These are phyloP conservation scores for Lecanosticta acicola DNA, from an alignment of 2,329 filamentous ascomycete genomes.

Conservation along the genomic window DNA sequence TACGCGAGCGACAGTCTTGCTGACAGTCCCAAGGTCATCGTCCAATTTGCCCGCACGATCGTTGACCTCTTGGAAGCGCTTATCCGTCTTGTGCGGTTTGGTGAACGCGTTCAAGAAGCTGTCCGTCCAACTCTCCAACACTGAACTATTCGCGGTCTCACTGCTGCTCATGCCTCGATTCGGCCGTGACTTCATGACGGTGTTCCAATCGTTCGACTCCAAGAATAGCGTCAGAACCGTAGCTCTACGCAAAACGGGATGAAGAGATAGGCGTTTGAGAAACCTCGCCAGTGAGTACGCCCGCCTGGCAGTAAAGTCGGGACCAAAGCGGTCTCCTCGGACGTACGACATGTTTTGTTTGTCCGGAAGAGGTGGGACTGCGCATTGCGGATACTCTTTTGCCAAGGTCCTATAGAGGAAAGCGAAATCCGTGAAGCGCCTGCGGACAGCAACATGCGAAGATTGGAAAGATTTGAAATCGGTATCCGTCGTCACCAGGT, in stretches of 20 bases:
- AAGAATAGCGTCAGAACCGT: slow-evolving; percentile 82
- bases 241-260: slow-evolving; percentile 80
- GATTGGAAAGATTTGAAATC: slow-evolving; percentile 91
- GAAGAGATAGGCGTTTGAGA: slow-evolving; percentile 75
- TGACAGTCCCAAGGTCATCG: slow-evolving; percentile 85
- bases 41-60: slow-evolving; percentile 91
- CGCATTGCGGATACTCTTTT: slow-evolving; percentile 83
- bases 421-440: slow-evolving; percentile 95
- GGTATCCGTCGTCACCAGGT: slow-evolving; percentile 85
- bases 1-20: slow-evolving; percentile 91
- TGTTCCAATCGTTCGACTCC: slow-evolving; percentile 93
- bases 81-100: slow-evolving; percentile 92
- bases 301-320: slow-evolving; percentile 83
- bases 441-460: slow-evolving; percentile 69
- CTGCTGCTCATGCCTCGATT: slow-evolving; percentile 51
- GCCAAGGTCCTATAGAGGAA: slow-evolving; percentile 89
- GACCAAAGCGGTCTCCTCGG: slow-evolving; percentile 86
- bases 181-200: slow-evolving; percentile 78
- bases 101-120: slow-evolving; percentile 96
- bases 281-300: slow-evolving; percentile 90
- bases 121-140: slow-evolving; percentile 93
- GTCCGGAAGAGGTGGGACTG: slow-evolving; percentile 89
- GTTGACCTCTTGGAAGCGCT: slow-evolving; percentile 87
- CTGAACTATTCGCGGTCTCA: slow-evolving; percentile 53
- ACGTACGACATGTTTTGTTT: slow-evolving; percentile 99